These are phyloP conservation scores for Oryza brachyantha DNA, from an alignment of 176 grass and related monocot species.

Conservation along the genomic window DNA sequence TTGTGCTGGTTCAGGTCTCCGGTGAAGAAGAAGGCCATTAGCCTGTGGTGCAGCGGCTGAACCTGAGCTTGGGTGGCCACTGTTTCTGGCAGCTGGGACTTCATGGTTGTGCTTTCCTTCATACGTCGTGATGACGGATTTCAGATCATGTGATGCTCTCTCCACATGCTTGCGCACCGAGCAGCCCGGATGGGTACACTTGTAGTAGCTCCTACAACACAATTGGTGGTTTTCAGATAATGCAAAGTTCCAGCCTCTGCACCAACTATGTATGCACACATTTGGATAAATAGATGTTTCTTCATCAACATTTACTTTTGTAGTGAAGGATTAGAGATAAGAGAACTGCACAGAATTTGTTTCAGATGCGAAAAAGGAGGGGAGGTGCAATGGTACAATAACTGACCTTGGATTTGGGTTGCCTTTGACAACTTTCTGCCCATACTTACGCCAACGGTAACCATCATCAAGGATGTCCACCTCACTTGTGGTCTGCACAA, in stretches of 20 bases:
- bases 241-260: neutral
- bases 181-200: slow-evolving; percentile 39
- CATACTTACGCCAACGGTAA: slow-evolving; percentile 96
- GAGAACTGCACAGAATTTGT: neutral
- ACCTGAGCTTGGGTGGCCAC: slow-evolving; percentile 30
- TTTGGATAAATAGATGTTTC: neutral
- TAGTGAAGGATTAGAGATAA: neutral
- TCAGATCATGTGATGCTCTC: slow-evolving; percentile 79
- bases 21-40: slow-evolving; percentile 29
- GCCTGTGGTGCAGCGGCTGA: neutral
- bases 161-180: slow-evolving; percentile 71
- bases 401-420: slow-evolving; percentile 93
- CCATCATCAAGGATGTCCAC: slow-evolving; percentile 94
- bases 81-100: slow-evolving; percentile 68
- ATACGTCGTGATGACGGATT: slow-evolving; percentile 84
- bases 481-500: slow-evolving; percentile 87
- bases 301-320: neutral
- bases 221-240: neutral
- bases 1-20: slow-evolving; percentile 15
- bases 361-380: neutral
- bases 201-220: slow-evolving; percentile 64
- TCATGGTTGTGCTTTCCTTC: slow-evolving; percentile 92
- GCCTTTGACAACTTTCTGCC: slow-evolving; percentile 93
- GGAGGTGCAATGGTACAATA: neutral
- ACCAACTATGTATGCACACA: neutral